Percentiles rank a stretch among this genome's conserved stretches.
These are phyloP conservation scores for Saccharomyces hybrid DNA, from an alignment of 1,139 yeast genomes.

Conservation along the genomic window DNA sequence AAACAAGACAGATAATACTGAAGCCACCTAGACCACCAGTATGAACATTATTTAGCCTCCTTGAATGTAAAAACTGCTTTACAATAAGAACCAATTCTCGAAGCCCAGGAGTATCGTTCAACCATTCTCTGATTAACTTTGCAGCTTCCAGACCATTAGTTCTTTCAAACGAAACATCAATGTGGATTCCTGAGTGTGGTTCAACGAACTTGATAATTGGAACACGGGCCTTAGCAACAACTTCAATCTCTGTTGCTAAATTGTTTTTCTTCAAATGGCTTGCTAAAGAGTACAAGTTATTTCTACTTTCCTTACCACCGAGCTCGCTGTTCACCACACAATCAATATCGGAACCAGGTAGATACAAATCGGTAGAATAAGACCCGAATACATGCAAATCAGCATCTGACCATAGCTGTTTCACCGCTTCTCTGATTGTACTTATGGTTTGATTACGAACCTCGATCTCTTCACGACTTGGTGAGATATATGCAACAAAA, in stretches of 20 bases:
- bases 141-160: constrained; percentile 86
- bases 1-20: constrained; percentile 81
- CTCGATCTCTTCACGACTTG: constrained; percentile 66
- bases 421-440: constrained; percentile 51
- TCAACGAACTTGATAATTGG: constrained; percentile 94
- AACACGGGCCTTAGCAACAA: constrained; percentile 89
- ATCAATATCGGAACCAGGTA: constrained; percentile 96
- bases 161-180: constrained; percentile 89
- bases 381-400: constrained; percentile 90
- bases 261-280: constrained; percentile 55
- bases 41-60: constrained; percentile 81
- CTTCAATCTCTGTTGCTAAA: constrained; percentile 71
- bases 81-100: constrained; percentile 78
- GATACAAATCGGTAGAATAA: constrained; percentile 84
- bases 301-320: constrained; percentile 61
- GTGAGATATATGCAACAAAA: constrained; percentile 81
- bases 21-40: constrained; percentile 96
- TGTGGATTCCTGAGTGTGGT: constrained; percentile 60
- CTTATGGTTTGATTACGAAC: constrained; percentile 63
- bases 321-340: constrained; percentile 71
- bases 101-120: constrained; percentile 65
- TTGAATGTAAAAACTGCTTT: constrained; percentile 79
- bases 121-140: constrained; percentile 68
- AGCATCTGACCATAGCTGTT: constrained; percentile 68
- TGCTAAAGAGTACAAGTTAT: constrained; percentile 65